A percentile compares a stretch with the other conserved stretches of the same genome.
These are phyloP conservation scores for Chlamydomonas schloesseri DNA, from an alignment of 139 green algal species.

Conservation along the genomic window DNA sequence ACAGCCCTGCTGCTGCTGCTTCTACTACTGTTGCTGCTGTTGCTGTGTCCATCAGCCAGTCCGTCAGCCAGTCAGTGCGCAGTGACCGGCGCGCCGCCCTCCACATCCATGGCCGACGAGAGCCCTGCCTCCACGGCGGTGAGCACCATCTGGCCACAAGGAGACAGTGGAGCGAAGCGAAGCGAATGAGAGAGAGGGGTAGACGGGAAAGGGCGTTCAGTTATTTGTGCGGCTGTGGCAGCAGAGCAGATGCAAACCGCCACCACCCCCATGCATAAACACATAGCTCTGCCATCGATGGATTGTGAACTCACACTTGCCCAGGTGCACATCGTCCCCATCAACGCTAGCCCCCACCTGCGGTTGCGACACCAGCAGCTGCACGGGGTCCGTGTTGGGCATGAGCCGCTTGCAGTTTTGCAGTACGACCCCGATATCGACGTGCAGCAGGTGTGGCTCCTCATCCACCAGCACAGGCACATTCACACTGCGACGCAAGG, in stretches of 20 bases:
- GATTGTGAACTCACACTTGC: background rate
- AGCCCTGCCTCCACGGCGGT: conserved; percentile 33
- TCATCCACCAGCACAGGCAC: conserved; percentile 23
- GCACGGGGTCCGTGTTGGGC: conserved; percentile 18
- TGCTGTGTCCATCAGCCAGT: background rate
- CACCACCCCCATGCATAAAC: background rate
- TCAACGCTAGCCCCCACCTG: no score
- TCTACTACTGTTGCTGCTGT: no score
- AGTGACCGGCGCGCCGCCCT: conserved; percentile 8
- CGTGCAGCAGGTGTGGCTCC: conserved; percentile 34
- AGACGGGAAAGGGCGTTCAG: background rate
- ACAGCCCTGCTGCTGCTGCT: no score
- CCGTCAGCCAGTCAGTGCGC: no score
- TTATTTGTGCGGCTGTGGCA: no score
- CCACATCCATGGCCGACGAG: conserved; percentile 33
- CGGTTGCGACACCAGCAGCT: conserved; percentile 32
- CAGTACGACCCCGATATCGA: conserved; percentile 9
- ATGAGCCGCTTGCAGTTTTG: conserved; percentile 14
- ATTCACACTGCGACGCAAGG: background rate
- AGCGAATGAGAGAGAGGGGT: background rate
- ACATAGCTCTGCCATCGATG: background rate
- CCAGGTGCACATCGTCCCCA: background rate
- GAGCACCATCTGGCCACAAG: conserved; percentile 12
- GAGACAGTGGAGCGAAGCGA: background rate
- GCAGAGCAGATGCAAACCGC: background rate